Base-by-base conservation (phyloP, 331 rosid species). In the Arachis monticola region DNA sequence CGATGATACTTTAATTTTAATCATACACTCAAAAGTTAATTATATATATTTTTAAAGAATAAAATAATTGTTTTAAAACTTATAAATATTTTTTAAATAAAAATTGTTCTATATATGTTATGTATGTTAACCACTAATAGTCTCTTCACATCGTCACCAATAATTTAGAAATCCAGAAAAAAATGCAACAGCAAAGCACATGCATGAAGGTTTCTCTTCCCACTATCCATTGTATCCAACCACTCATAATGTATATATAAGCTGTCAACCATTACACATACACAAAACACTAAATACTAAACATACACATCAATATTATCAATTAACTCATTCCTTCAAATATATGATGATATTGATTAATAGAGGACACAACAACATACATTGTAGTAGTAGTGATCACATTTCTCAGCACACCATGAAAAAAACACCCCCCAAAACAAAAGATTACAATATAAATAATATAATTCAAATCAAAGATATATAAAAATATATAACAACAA, bases 361-460 rank as follows among this genome's bases (percentile, higher is more conserved):
- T 35, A 35, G 0, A 42, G 57, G 27, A 5, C 4, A n/a, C 1
- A 10, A 45, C 48, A 45, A 48, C n/a, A 41, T 44, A 71, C 76
- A 76, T 48, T 59, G 31, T 60, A 64, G 2, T 35, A n/a, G 38
- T 35, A 35, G 38, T 35, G 3, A 60, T 59, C 46, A 77, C 12
- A 73, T 66, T 50, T 77, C 74, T 14, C 74, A 63, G 11, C 81
- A 84, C 85, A 85, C 87, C 84, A 77, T 67, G 6, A 70, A n/a
- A 77, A 51, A 40, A 68, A 79, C 85, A 77, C 85, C 84, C 83
- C n/a, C n/a, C 77, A 73, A 70, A 67, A 66, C 77, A 80, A 38
- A 14, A 72, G 27, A 55, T 27, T 4, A n/a, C 67, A 60, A 64
- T 7, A 64, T 42, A 68, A 65, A 14, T 12, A 81, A 31, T 35